A percentile compares a stretch with the other conserved stretches of the same genome.
Evolutionary conservation across 1,139 yeast genomes (phyloP).

Genomic region (Geotrichum cucujoidarum): DNA sequence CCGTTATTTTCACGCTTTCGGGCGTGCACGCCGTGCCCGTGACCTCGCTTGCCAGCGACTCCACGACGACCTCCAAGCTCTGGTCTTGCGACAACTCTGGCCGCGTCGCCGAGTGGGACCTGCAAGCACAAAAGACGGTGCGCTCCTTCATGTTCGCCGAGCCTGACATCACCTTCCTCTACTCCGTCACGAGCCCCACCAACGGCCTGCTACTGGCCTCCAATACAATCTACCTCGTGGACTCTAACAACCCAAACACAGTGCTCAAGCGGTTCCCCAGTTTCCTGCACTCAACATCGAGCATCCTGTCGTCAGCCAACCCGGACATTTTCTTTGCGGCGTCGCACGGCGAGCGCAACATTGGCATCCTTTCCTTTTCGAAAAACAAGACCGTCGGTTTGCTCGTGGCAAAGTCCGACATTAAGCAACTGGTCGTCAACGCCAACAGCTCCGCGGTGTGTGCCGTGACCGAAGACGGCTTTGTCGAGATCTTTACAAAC

Average conservation of each 20-base stretch:
- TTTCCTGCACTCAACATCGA: conserved; percentile 27
- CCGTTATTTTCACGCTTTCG: conserved; percentile 48
- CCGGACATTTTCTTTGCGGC: conserved; percentile 49
- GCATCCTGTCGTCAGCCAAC: conserved; percentile 19
- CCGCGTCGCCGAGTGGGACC: conserved; percentile 59
- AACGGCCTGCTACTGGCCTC: conserved; percentile 52
- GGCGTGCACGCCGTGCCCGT: conserved; percentile 52
- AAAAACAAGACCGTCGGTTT: conserved; percentile 43
- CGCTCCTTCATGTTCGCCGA: conserved; percentile 44
- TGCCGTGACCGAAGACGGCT: conserved; percentile 60
- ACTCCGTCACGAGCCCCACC: conserved; percentile 41
- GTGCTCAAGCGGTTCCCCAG: conserved; percentile 27
- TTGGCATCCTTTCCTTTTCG: conserved; percentile 58
- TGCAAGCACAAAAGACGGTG: conserved; percentile 41
- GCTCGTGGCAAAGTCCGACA: conserved; percentile 62
- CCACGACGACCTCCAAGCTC: conserved; percentile 15
- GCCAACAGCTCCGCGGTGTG: conserved; percentile 44
- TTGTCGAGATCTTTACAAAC: conserved; percentile 57
- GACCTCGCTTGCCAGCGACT: conserved; percentile 45
- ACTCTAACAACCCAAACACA: conserved; percentile 28
- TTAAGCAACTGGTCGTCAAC: conserved; percentile 41
- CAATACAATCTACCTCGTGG: conserved; percentile 55
- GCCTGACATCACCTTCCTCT: conserved; percentile 30
- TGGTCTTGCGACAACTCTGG: conserved; percentile 69
- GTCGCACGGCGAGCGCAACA: conserved; percentile 72